phyloP scores from a whole-genome alignment of 257 asterid species.

The Solanum gracilifrons region DNA sequence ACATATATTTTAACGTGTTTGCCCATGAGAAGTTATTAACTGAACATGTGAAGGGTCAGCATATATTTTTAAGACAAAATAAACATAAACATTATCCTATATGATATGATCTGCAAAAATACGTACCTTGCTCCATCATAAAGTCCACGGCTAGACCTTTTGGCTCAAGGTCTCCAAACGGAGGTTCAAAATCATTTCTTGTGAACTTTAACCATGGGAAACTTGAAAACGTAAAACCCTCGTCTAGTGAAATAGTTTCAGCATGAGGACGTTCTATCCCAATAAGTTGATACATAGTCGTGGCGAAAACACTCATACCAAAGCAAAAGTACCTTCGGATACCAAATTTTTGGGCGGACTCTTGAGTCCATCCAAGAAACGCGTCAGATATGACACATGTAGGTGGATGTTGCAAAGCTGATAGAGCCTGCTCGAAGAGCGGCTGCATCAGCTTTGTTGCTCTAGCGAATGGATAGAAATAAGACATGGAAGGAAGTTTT shows the following conservation, averaged over 20 bases:
- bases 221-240: conserved; percentile 24
- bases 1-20: not conserved
- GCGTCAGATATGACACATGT: conserved; percentile 52
- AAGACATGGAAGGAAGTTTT: conserved; percentile 29
- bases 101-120: not conserved
- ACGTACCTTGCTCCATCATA: conserved; percentile 20
- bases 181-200: conserved; percentile 46
- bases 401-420: conserved; percentile 20
- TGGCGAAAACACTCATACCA: conserved; percentile 49
- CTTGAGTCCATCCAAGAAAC: conserved; percentile 53
- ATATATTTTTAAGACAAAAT: not conserved
- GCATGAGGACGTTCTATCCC: conserved; percentile 33
- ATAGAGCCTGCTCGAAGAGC: conserved; percentile 32
- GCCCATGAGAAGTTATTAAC: not conserved
- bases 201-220: conserved; percentile 37
- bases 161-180: conserved; percentile 35
- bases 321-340: conserved; percentile 42
- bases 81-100: not conserved
- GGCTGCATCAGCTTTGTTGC: conserved; percentile 46
- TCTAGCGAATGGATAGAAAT: conserved; percentile 17
- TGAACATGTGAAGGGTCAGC: not conserved
- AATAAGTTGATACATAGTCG: conserved; percentile 24
- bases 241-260: conserved; percentile 14
- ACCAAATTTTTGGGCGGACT: conserved; percentile 23
- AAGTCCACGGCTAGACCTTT: conserved; percentile 42